Conservation (phyloP, 2,329 filamentous ascomycete genomes). For the Apiospora aurea region DNA sequence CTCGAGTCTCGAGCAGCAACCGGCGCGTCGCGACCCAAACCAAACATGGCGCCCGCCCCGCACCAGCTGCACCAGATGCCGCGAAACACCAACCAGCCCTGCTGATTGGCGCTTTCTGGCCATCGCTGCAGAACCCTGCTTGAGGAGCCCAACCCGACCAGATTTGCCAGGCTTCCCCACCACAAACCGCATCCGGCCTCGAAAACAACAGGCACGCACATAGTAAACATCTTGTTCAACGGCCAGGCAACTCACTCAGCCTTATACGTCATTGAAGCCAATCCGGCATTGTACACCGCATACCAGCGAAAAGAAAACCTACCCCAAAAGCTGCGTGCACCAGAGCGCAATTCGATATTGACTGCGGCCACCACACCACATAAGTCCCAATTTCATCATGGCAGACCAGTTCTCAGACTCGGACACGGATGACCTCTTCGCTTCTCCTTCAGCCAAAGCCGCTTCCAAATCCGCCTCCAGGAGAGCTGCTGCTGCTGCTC, state of each 20-base stretch:
- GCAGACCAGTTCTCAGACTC: slow-evolving; percentile 50
- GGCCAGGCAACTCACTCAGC: slow-evolving; percentile 17
- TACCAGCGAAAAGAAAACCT: neutral
- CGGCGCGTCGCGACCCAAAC: slow-evolving; percentile 9
- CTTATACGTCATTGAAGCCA: slow-evolving; percentile 21
- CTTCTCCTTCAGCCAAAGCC: slow-evolving; percentile 49
- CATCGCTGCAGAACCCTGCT: neutral
- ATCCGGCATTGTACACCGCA: neutral
- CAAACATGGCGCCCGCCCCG: neutral
- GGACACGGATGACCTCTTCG: slow-evolving; percentile 56
- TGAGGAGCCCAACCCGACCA: neutral
- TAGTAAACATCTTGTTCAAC: neutral
- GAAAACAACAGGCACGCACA: neutral
- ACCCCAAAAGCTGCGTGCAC: neutral
- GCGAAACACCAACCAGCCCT: slow-evolving; percentile 8
- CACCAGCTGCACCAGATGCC: neutral
- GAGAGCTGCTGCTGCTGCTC: slow-evolving; percentile 31
- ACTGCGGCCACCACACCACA: neutral
- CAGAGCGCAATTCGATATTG: neutral
- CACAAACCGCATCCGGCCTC: slow-evolving; percentile 13
- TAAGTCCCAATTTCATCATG: slow-evolving; percentile 23
- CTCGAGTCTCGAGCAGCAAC: neutral
- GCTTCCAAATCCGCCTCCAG: slow-evolving; percentile 40
- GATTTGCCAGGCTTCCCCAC: slow-evolving; percentile 9
- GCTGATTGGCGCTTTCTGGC: neutral